These are phyloP conservation scores for Colletotrichum sp. DNA, from an alignment of 2,329 filamentous ascomycete species.

Conservation along the genomic window DNA sequence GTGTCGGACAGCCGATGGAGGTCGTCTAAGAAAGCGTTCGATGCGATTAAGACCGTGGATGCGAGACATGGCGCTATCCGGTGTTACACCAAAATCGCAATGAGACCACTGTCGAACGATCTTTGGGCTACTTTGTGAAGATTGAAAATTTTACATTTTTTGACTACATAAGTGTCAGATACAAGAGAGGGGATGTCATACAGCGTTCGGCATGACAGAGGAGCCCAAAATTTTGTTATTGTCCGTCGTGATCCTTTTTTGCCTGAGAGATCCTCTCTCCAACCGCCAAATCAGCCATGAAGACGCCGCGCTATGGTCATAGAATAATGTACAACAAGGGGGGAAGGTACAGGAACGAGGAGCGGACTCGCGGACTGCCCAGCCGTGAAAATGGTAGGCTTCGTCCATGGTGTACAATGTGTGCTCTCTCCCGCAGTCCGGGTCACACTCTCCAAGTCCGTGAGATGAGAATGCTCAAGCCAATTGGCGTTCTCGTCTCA, in stretches of 20 bases:
- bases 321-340: conserved; percentile 34
- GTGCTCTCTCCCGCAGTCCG: neutral
- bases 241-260: conserved; percentile 7
- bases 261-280: neutral
- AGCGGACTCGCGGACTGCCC: neutral
- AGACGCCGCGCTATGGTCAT: conserved; percentile 40
- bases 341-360: conserved; percentile 3
- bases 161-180: conserved; percentile 13
- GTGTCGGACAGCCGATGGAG: neutral
- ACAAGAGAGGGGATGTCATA: conserved; percentile 47
- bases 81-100: neutral
- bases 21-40: neutral
- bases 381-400: neutral
- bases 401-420: conserved; percentile 11
- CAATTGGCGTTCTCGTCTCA: conserved; percentile 46
- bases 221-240: conserved; percentile 1
- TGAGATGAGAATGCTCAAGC: neutral
- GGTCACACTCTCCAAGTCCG: conserved; percentile 2
- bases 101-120: neutral
- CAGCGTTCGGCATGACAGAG: conserved; percentile 22
- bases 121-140: neutral
- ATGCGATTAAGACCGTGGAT: neutral
- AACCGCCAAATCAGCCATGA: conserved; percentile 23
- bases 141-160: neutral
- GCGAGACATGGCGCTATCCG: neutral